Conservation (phyloP, 768 basidiomycete genomes). For the Dacryopinax primogenitus region DNA sequence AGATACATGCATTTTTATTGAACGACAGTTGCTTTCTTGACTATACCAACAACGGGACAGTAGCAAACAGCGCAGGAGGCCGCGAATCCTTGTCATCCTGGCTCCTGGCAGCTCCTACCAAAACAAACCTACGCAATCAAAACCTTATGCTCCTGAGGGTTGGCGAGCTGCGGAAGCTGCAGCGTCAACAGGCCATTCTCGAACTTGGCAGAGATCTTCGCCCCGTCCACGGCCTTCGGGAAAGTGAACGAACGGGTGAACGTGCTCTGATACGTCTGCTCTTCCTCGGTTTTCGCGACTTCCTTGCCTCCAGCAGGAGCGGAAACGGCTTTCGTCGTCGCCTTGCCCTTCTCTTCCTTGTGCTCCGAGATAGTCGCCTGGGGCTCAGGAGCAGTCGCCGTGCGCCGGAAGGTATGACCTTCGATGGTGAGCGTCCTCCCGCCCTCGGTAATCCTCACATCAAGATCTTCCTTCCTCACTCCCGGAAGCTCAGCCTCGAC, state of each 20-base stretch:
- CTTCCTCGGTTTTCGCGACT: conserved; percentile 20
- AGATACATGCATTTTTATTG: too few relatives aligned
- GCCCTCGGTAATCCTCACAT: conserved; percentile 55
- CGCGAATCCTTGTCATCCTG: too few relatives aligned
- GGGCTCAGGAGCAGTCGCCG: conserved; percentile 6
- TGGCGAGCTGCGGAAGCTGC: conserved; percentile 46
- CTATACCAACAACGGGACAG: too few relatives aligned
- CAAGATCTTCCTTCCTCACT: conserved; percentile 61
- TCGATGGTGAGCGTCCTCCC: conserved; percentile 62
- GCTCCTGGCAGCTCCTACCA: too few relatives aligned
- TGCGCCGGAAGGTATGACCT: conserved; percentile 38
- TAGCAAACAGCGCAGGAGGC: too few relatives aligned
- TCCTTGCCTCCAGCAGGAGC: conserved; percentile 27
- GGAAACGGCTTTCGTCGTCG: conserved; percentile 3
- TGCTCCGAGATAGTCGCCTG: neutral
- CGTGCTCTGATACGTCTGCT: conserved; percentile 17
- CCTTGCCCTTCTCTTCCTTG: conserved; percentile 5
- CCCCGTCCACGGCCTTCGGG: conserved; percentile 46
- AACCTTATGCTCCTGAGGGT: conserved; percentile 43
- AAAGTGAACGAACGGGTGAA: conserved; percentile 65
- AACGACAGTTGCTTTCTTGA: too few relatives aligned
- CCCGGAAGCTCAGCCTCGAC: conserved; percentile 70
- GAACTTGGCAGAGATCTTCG: conserved; percentile 49
- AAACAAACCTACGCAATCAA: conserved; percentile 26
- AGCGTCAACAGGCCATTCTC: conserved; percentile 57